Evolutionary conservation across 805 yeast genomes (phyloP), one percentile per base, ranked within the genome.

Genomic region (Lachancea sp.): DNA sequence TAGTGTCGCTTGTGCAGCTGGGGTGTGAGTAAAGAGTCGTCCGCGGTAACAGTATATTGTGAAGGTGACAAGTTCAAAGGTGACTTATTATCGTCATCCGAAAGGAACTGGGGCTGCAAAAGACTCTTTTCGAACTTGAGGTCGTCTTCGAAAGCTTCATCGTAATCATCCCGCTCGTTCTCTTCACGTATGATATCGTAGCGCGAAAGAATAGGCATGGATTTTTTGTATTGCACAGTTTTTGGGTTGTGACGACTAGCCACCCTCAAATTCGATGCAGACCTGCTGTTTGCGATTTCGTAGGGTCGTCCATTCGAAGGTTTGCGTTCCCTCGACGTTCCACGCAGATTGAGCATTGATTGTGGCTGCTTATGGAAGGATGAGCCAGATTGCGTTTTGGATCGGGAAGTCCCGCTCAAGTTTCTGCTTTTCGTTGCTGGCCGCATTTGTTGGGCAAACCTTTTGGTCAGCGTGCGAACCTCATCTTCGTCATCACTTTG

Each of bases 331-430:
- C 19, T n/a, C 27, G 32, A 31, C 31, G 8, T 16, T 16, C 38
- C 41, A 35, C 61, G 56, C 33, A 63, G 44, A 20, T 62, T 58
- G 53, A 58, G 47, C 66, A 63, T 62, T 0, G 67, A 63, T 33
- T 57, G 55, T 2, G 63, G 66, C 36, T 63, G 65, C 38, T 56
- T 55, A 11, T 63, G 11, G 15, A 16, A 36, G 7, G 41, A 31
- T 8, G 8, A 25, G 19, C 45, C 17, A 38, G 39, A 40, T 41
- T 46, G 19, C 25, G 45, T 31, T 33, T 38, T 45, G 12, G 55
- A 27, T 15, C 36, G 26, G 5, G 37, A 29, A 11, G 33, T 26
- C 8, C 36, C 37, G 9, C 32, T 36, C 30, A 36, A n/a, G n/a
- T 39, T 29, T 29, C 39, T 25, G 32, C 30, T 27, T 22, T 42